These are phyloP conservation scores for Coemansia sp. DNA, from an alignment of 192 early-diverging fungal genomes.

Conservation along the genomic window DNA sequence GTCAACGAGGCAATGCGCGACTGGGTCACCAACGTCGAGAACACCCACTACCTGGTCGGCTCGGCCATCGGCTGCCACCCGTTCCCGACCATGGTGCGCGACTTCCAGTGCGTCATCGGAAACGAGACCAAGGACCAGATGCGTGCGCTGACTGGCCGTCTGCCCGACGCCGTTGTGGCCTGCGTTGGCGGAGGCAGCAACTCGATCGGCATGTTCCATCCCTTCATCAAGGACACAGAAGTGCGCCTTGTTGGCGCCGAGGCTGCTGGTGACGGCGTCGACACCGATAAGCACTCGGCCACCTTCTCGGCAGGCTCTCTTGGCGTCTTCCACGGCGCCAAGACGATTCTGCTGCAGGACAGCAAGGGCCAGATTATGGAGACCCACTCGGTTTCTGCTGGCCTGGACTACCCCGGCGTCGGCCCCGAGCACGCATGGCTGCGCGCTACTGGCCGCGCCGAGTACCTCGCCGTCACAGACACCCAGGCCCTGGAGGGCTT, in stretches of 20 bases:
- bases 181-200: constrained; percentile 98
- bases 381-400: constrained; percentile 92
- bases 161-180: constrained; percentile 92
- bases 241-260: constrained; percentile 92
- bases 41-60: constrained; percentile 95
- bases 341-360: constrained; percentile 93
- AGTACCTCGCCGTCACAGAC: constrained; percentile 81
- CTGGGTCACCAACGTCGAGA: constrained; percentile 93
- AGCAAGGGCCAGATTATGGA: constrained; percentile 94
- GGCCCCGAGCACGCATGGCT: constrained; percentile 96
- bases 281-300: constrained; percentile 87
- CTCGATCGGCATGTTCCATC: constrained; percentile 96
- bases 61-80: constrained; percentile 97
- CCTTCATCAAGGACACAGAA: constrained; percentile 81
- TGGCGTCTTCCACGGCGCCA: constrained; percentile 96
- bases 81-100: constrained; percentile 94
- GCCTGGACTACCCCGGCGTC: constrained; percentile 98
- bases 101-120: constrained; percentile 98
- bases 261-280: constrained; percentile 89
- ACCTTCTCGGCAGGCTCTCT: constrained; percentile 80
- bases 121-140: constrained; percentile 86
- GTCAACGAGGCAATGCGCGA: constrained; percentile 99
- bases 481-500: constrained; percentile 85
- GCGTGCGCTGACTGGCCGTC: constrained; percentile 72
- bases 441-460: constrained; percentile 80